Evolutionary conservation across 75 land plant species (phyloP), one percentile per base, ranked within the genome.

Genomic region (Pseudotsuga menziesii): DNA sequence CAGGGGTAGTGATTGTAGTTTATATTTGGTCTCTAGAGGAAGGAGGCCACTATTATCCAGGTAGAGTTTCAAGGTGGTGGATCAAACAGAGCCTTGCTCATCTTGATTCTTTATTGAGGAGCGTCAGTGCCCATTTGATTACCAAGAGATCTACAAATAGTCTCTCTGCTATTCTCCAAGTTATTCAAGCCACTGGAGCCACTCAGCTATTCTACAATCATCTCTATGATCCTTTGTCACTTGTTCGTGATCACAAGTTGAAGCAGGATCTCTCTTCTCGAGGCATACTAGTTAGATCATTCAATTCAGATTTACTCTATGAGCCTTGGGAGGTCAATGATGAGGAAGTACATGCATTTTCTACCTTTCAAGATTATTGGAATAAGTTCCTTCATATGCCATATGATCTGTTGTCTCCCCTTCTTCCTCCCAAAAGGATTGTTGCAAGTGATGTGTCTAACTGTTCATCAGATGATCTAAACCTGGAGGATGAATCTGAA

Each of bases 271-370:
- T 95, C 23, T 82, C 87, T 22, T 85, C 89, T 36, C 82, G 77
- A 67, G 93, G 90, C 20, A 83, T 93, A 36, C 39, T 76, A 22
- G 98, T 95, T 1, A 81, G 80, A 4, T 89, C 96, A 16, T 95
- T 91, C 67, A 95, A 95, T 74, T 93, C 91, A 5, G 98, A 95
- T 80, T 76, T 95, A 78, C 89, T 95, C 8, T 91, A 95, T 84
- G 96, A 93, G 69, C 95, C 95, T 0, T 93, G 98, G 96, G 96
- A 95, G 62, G 90, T 93, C 23, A 80, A 87, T 72, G 98, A 94
- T 84, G 93, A 84, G 22, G 69, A 86, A 39, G 98, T 95, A 8
- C 84, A 64, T 2, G 80, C 98, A 22, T 95, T 92, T 74, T 77
- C 84, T 15, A 89, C 89, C 23, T 93, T 89, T 75, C 70, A 75